phyloP scores from a whole-genome alignment of 2,329 filamentous ascomycete genomes.

The Onygenales sp. region DNA sequence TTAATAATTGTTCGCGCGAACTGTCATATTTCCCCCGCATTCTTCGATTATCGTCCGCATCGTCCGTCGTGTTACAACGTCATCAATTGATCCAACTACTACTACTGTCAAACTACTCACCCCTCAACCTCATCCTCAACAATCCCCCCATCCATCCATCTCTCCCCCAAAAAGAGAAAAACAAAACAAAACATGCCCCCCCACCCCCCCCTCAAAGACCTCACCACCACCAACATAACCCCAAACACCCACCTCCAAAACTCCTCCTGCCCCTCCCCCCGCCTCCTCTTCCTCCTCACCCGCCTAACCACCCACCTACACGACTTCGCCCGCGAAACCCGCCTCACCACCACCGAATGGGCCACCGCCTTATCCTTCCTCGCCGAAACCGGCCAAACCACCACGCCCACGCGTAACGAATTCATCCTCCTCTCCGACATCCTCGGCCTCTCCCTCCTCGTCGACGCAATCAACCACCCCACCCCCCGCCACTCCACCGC shows the following conservation, averaged over 20 bases:
- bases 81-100: too few relatives aligned
- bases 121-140: too few relatives aligned
- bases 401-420: constrained; percentile 66
- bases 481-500: constrained; percentile 49
- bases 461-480: constrained; percentile 76
- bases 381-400: constrained; percentile 63
- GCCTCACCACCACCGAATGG: constrained; percentile 69
- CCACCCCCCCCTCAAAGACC: constrained; percentile 27
- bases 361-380: constrained; percentile 64
- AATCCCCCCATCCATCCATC: background rate
- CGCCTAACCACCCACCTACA: constrained; percentile 68
- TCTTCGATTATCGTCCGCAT: too few relatives aligned
- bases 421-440: constrained; percentile 77
- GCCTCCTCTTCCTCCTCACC: constrained; percentile 63
- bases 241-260: constrained; percentile 53
- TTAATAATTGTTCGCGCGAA: background rate
- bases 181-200: constrained; percentile 5
- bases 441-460: constrained; percentile 67
- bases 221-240: constrained; percentile 23
- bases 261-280: constrained; percentile 54
- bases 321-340: constrained; percentile 71
- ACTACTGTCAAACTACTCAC: too few relatives aligned
- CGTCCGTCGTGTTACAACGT: too few relatives aligned
- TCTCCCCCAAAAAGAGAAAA: background rate
- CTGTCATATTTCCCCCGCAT: too few relatives aligned